Evolutionary conservation across 768 basidiomycete genomes (phyloP), one percentile per base, ranked within the genome.

Genomic region (Xerocomellus intermedius): DNA sequence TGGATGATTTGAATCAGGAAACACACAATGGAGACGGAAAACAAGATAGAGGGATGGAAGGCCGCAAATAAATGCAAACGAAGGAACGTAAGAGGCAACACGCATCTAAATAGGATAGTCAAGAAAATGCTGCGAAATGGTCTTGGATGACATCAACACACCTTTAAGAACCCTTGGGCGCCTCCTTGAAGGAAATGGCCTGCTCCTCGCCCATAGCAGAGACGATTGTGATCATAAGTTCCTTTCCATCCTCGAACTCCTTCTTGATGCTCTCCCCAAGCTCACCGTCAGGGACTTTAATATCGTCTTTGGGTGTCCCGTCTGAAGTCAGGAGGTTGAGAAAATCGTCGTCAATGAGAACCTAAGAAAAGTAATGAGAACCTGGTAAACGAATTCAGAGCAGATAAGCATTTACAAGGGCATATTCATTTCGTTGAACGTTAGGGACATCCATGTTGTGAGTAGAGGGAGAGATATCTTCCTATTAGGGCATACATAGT

Each of bases 391-490:
- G 13, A 22, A 30, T 33, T 9, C 59, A 52, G 42, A 50, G 57
- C 22, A 43, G 48, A 57, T 49, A 44, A 43, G 26, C 16, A 45
- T 80, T 68, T 71, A 93, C 90, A 69, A 99, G 87, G 68, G 87
- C 82, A 82, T 86, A 98, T 85, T 99, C 97, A 57, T 77, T 81
- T 73, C 96, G 91, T 46, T 28, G 58, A 71, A 99, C 94, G 77
- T 97, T 91, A 74, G 96, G 96, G 68, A 97, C 96, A 64, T 98
- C 95, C 92, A 99, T 94, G 82, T 99, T 99, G 84, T 99, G 97
- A 73, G 96, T 99, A 70, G 94, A 96, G 67, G 93, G 93, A 65
- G 73, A 91, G 74, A 94, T 91, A 82, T 92, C 91, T 84, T 94
- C 91, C 89, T 92, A 71, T 75, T 58, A 36, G 37, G 19, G 39